A percentile compares a stretch with the other conserved stretches of the same genome.
Evolutionary conservation across 805 yeast genomes (phyloP).

Genomic region (Cyberlindnera euphorbiiphila): DNA sequence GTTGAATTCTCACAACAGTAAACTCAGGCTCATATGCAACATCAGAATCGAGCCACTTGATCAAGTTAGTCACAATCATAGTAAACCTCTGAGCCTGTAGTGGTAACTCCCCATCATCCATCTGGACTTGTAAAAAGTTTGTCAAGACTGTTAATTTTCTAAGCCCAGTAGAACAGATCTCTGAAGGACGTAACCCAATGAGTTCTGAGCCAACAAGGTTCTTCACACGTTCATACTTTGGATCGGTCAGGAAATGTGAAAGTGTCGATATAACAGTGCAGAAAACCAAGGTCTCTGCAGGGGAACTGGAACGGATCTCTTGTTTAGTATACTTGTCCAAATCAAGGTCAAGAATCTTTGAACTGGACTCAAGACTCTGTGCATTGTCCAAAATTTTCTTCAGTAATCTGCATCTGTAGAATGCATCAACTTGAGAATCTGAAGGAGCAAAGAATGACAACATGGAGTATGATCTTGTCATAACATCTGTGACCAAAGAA

Average conservation of each 20-base stretch:
- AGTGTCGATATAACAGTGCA: slow-evolving; percentile 34
- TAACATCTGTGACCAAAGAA: slow-evolving; percentile 17
- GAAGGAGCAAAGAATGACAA: background rate
- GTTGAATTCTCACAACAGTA: slow-evolving; percentile 40
- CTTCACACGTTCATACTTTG: slow-evolving; percentile 47
- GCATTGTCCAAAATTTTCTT: slow-evolving; percentile 32
- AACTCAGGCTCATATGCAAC: slow-evolving; percentile 56
- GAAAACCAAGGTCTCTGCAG: slow-evolving; percentile 20
- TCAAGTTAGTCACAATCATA: slow-evolving; percentile 53
- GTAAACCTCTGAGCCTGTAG: slow-evolving; percentile 62
- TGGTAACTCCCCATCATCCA: slow-evolving; percentile 24
- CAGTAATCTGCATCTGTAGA: slow-evolving; percentile 36
- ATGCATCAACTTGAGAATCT: slow-evolving; percentile 13
- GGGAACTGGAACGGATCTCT: slow-evolving; percentile 33
- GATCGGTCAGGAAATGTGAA: slow-evolving; percentile 34
- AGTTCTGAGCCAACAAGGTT: slow-evolving; percentile 63
- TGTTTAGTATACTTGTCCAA: slow-evolving; percentile 33
- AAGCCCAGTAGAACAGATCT: slow-evolving; percentile 42
- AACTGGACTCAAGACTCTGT: slow-evolving; percentile 8
- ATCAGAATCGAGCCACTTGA: slow-evolving; percentile 59
- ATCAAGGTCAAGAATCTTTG: slow-evolving; percentile 26
- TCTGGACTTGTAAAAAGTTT: slow-evolving; percentile 31
- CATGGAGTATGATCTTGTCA: slow-evolving; percentile 14
- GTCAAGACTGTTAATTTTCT: slow-evolving; percentile 45
- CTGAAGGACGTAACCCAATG: slow-evolving; percentile 46